Conservation (phyloP, 129 eudicot species). For the Daucus carota region DH1_v3.0 NC_030383.2:9523501-9524000, state of each 20-base stretch:
- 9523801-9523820: neutral
- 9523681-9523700: neutral
- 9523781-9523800: neutral
- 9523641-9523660: neutral
- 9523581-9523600: conserved; percentile 45
- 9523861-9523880: no score
- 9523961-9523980: no score
- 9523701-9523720: neutral
- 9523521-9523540: conserved; percentile 65
- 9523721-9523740: neutral
- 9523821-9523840: neutral
- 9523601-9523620: no score
- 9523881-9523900: no score
- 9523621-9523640: neutral
- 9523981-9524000: no score
- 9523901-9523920: neutral
- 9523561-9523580: conserved; percentile 79
- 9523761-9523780: neutral
- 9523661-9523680: neutral
- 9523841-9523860: neutral
- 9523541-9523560: conserved; percentile 76
- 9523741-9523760: neutral
- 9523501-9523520: conserved; percentile 44
- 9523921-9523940: neutral
- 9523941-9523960: neutral